A percentile compares a stretch with the other conserved stretches of the same genome.
phyloP scores from a whole-genome alignment of 306 rosid genomes.

The Canavalia ensiformis region DNA sequence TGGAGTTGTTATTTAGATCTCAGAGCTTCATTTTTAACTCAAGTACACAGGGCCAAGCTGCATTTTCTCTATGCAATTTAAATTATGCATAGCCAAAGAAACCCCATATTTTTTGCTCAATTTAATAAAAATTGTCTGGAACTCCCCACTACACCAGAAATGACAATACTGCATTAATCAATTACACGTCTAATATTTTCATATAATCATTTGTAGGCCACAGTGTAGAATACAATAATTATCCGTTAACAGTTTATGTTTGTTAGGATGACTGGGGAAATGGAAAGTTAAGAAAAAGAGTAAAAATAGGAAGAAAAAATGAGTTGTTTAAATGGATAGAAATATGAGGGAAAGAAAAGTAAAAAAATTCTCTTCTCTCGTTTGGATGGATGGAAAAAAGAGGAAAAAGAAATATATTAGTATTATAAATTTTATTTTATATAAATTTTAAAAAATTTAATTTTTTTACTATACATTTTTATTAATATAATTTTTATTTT shows the following conservation, averaged over 20 bases:
- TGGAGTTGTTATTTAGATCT: not conserved
- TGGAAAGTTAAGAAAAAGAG: too few species aligned
- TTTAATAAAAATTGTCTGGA: slow-evolving; percentile 4
- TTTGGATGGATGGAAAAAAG: too few species aligned
- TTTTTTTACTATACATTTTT: too few species aligned
- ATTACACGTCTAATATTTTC: not conserved
- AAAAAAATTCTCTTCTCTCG: too few species aligned
- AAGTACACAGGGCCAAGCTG: not conserved
- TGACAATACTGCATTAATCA: slow-evolving; percentile 10
- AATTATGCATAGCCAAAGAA: slow-evolving; percentile 16
- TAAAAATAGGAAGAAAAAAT: too few species aligned
- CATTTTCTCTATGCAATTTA: slow-evolving; percentile 35
- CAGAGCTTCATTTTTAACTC: not conserved
- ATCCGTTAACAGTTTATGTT: not conserved
- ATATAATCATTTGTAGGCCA: not conserved
- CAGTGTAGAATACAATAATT: slow-evolving; percentile 20
- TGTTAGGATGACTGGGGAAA: too few species aligned
- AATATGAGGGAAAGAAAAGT: too few species aligned
- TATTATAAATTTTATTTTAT: too few species aligned
- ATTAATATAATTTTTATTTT: too few species aligned
- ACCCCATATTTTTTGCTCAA: not conserved
- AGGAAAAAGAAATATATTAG: too few species aligned
- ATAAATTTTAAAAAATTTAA: too few species aligned
- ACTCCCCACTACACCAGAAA: slow-evolving; percentile 32
- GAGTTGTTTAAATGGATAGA: too few species aligned